Conservation (phyloP, 768 basidiomycete species). For the Rhizopogon salebrosus region DNA sequence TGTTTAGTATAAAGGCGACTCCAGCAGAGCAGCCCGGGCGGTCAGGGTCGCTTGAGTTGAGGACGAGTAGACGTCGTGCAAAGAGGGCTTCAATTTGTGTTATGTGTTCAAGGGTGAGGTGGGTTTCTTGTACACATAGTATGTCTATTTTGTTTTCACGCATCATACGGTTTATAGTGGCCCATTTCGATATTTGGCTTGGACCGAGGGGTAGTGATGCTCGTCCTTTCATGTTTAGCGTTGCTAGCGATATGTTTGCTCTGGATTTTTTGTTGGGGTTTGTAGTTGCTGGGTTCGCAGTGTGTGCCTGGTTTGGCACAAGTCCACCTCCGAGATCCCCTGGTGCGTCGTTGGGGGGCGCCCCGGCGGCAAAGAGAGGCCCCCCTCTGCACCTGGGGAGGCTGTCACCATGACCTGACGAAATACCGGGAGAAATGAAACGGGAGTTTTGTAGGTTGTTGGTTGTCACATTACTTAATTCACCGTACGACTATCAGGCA, state of each 20-base stretch:
- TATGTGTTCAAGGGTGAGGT: slow-evolving; percentile 7
- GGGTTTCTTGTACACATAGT: slow-evolving; percentile 19
- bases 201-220: neutral
- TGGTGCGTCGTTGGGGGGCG: no score
- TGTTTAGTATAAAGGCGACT: slow-evolving; percentile 15
- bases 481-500: no score
- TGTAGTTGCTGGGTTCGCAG: no score
- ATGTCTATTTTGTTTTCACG: slow-evolving; percentile 10
- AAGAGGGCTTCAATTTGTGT: neutral
- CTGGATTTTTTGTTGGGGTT: slow-evolving; percentile 1
- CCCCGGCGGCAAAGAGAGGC: no score
- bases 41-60: neutral
- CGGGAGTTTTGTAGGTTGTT: no score
- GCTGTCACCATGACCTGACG: no score
- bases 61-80: neutral
- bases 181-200: slow-evolving; percentile 13
- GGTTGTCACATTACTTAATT: no score
- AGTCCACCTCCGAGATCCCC: no score
- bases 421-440: no score
- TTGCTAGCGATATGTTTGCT: slow-evolving; percentile 2
- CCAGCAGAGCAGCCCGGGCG: slow-evolving; percentile 7
- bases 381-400: no score
- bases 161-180: slow-evolving; percentile 7
- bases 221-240: slow-evolving; percentile 14
- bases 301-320: no score